These are phyloP conservation scores for Dovyalis caffra DNA, from an alignment of 345 rosid species.

Conservation along the genomic window DNA sequence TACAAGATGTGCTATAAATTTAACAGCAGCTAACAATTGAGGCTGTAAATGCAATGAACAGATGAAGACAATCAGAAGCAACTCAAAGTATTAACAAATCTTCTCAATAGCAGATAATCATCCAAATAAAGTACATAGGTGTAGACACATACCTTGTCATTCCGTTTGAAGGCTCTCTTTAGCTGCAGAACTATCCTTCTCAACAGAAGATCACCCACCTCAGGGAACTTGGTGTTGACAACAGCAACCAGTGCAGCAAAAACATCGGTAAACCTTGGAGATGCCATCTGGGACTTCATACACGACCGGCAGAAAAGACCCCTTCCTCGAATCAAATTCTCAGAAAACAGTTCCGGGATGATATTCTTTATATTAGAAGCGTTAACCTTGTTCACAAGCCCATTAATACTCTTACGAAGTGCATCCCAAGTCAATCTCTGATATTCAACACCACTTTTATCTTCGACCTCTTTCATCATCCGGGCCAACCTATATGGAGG, in stretches of 20 bases:
- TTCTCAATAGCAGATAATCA: neutral
- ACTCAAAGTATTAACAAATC: neutral
- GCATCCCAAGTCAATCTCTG: conserved; percentile 97
- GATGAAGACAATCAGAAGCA: neutral
- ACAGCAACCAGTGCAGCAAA: conserved; percentile 86
- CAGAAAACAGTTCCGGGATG: conserved; percentile 78
- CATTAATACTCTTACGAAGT: conserved; percentile 88
- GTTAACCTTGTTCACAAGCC: conserved; percentile 85
- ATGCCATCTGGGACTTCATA: conserved; percentile 97
- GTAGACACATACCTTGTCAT: conserved; percentile 60
- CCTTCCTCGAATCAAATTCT: conserved; percentile 84
- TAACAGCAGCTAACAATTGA: conserved; percentile 89
- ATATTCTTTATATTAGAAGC: conserved; percentile 84
- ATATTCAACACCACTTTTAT: conserved; percentile 77
- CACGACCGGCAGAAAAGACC: conserved; percentile 90
- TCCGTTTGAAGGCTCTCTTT: conserved; percentile 92
- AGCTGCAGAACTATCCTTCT: conserved; percentile 88
- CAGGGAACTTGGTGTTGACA: conserved; percentile 82
- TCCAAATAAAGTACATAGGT: neutral
- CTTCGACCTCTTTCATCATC: conserved; percentile 87
- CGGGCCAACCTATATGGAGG: conserved; percentile 86
- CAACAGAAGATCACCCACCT: conserved; percentile 78
- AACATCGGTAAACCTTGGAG: conserved; percentile 86
- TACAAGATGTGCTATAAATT: conserved; percentile 89
- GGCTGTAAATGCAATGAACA: conserved; percentile 50